These are phyloP conservation scores for Cystofilobasidium macerans DNA, from an alignment of 768 basidiomycete genomes.

Conservation along the genomic window DNA sequence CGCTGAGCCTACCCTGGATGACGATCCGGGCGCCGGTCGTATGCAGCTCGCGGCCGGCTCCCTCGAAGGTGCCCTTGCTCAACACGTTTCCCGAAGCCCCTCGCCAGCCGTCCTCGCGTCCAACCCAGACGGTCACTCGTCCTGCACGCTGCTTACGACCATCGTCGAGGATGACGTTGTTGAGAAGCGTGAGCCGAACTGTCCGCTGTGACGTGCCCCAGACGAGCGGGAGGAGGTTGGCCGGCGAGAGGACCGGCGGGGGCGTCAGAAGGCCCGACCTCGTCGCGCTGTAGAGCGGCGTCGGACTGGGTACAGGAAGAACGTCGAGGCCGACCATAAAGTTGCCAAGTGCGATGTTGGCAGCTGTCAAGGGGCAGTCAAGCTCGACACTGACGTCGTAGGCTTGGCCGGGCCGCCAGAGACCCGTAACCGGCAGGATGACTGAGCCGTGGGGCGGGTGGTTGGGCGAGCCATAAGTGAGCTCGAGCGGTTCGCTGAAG, in stretches of 20 bases:
- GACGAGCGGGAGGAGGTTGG: neutral
- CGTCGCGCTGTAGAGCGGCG: neutral
- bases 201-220: neutral
- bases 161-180: neutral
- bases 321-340: neutral
- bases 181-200: neutral
- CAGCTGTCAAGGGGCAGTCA: neutral
- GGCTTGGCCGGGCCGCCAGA: neutral
- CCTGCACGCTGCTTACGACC: neutral
- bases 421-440: neutral
- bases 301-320: neutral
- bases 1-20: neutral
- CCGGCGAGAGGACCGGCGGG: neutral
- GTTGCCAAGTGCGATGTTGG: slow-evolving; percentile 4
- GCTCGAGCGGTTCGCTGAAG: neutral
- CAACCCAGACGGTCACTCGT: neutral
- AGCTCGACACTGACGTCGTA: slow-evolving; percentile 2
- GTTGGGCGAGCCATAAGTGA: neutral
- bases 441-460: neutral
- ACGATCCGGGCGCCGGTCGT: neutral
- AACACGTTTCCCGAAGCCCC: too few relatives aligned
- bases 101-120: neutral
- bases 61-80: too few relatives aligned
- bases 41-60: neutral
- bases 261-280: neutral